Base-by-base conservation (phyloP, 2,329 filamentous ascomycete genomes). In the Curvularia spicifera region DNA sequence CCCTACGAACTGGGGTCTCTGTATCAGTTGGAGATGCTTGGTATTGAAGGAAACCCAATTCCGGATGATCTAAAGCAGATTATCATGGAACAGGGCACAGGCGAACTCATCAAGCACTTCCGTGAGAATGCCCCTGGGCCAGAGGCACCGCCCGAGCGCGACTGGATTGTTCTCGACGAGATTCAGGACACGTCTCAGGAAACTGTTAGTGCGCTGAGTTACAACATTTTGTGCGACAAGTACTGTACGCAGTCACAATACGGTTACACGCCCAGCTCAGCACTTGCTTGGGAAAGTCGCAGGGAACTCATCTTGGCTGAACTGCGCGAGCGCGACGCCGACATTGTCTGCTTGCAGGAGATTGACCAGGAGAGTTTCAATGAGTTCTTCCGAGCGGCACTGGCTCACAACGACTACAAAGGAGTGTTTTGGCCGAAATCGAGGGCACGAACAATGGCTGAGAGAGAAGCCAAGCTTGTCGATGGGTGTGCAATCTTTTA, bases 401-500 rank as follows among this genome's bases (percentile, higher is more conserved):
- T 99, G 57, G 91, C 91, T 2, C 89, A 91, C 68, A 84, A 90
- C 69, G 93, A 94, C 65, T 99, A 98, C 84, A 96, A 93, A 79
- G 94, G 95, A 24, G 89, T 97, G 3, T 96, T 94, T 74, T 97
- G 90, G 86, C 91, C 93, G 44, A 94, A 96, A 76, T 89, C 91
- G 42, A 87, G 95, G 72, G 91, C 93, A 35, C 91, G 90, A 78
- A 97, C 94, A 8, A 96, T 98, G 91, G 86, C 86, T 13, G 92
- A 96, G 71, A 91, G 90, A 78, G 92, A 97, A 66, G 91, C 93
- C 5, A 91, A 90, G 70, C 83, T 84, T n/a, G 94, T 99, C 12
- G 95, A 99, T 78, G 95, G 95, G 10, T 98, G 95, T 78, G 95
- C 95, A 33, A 94, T 93, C 51, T 98, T 99, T 79, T 98, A 91